Conservation (phyloP, 208 protist species). For the Novymonas esmeraldas region DNA sequence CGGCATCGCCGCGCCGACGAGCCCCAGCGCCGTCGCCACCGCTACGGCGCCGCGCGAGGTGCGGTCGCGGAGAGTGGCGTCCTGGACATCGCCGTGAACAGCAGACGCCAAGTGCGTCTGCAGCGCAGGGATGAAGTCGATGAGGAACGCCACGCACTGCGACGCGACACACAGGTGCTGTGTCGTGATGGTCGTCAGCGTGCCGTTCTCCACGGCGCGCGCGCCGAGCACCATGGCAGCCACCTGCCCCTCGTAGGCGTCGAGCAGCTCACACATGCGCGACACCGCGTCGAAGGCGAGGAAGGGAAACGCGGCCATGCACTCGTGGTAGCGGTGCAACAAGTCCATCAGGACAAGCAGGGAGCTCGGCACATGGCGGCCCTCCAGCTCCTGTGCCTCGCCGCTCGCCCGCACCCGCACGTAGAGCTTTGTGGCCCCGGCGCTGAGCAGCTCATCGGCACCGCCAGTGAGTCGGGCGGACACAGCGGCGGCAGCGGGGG, state of each 20-base stretch:
- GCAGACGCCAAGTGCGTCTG: conserved; percentile 29
- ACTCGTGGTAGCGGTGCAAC: conserved; percentile 76
- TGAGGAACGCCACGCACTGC: conserved; percentile 80
- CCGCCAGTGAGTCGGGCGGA: conserved; percentile 1
- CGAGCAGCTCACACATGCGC: conserved; percentile 80
- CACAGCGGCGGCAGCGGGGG: too few species aligned
- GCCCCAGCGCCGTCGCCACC: conserved; percentile 28
- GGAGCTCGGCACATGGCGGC: conserved; percentile 68
- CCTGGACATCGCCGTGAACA: neutral
- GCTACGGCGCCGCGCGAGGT: conserved; percentile 14
- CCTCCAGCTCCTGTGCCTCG: conserved; percentile 47
- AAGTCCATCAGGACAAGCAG: conserved; percentile 79
- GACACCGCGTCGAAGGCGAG: conserved; percentile 81
- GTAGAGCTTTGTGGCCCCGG: conserved; percentile 41
- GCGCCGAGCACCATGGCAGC: conserved; percentile 83
- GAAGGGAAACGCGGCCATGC: conserved; percentile 76
- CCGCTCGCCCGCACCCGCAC: conserved; percentile 24
- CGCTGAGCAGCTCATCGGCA: conserved; percentile 23
- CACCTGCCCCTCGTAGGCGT: conserved; percentile 70
- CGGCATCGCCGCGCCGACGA: neutral
- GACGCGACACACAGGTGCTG: conserved; percentile 85
- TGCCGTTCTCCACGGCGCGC: conserved; percentile 76
- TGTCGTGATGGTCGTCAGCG: conserved; percentile 80
- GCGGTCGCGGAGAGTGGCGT: neutral
- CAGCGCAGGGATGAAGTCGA: conserved; percentile 68